Evolutionary conservation across 768 basidiomycete genomes (phyloP), one percentile per base, ranked within the genome.

Genomic region (Gelatoporia subvermispora): DNA sequence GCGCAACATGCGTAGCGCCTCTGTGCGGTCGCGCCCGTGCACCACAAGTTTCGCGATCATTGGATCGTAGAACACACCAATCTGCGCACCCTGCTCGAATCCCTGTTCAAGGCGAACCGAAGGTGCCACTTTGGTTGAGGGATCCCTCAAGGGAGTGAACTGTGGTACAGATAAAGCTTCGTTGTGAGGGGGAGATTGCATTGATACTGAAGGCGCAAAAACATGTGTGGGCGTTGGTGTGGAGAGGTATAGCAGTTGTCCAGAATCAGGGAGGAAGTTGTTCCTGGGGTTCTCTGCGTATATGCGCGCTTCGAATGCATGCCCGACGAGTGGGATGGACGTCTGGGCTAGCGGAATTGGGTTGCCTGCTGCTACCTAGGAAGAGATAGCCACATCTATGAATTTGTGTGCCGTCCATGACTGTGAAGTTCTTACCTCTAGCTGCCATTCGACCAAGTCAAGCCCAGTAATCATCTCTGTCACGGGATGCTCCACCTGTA

Each of bases 251-350:
- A 89, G 65, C 10, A 97, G 73, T 3, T 75, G 72, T 2, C 93
- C 93, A 17, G 89, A 93, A 60, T 96, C 93, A 0, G 93, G 93
- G 4, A 95, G 74, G 72, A 96, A 96, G 63, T 89, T 79, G 64
- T 93, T 92, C 50, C 91, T 82, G 18, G 93, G 94, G 56, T 92
- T 90, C 65, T 96, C 94, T 2, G 93, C 94, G 61, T 97, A 96
- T 52, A 97, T 94, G 17, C 94, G 82, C 7, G 91, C 92, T 67
- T 95, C 94, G 56, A 95, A 95, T 0, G 93, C 89, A 55, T 95
- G 94, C 4, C 94, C 94, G 0, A 88, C 82, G 44, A 93, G 83
- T 2, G 89, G 91, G 47, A 97, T 86, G 15, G 82, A 70, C 0
- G 78, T 74, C 65, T 96, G 94, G 1, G 67, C 59, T 23, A 95